Evolutionary conservation across 148 eudicot species (phyloP), one percentile per base, ranked within the genome.

Genomic region (Spergularia bocconei): DNA sequence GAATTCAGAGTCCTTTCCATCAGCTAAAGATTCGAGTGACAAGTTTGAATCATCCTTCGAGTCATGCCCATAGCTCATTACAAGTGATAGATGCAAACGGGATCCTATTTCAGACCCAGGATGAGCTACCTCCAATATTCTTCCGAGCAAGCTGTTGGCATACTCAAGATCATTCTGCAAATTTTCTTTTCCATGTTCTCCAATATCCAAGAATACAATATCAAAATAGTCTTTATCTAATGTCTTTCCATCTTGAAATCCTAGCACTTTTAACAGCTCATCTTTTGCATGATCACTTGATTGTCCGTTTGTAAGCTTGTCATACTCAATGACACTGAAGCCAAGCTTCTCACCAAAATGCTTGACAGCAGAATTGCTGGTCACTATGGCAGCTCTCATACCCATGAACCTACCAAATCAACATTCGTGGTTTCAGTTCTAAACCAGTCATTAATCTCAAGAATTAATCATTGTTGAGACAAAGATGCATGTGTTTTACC

Each of bases 331-430:
- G 60, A 71, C 79, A 56, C 78, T 81, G 72, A 95, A 81, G 65
- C 99, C 98, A 70, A 88, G 87, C 77, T 82, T 88, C 79, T 76
- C 83, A 36, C 91, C 90, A 62, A 89, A 87, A 67, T 79, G 74
- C 73, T 76, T 82, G 79, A 88, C 73, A 60, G 86, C 69, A 52
- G 84, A 69, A 79, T 77, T 83, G 70, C 82, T 68, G 23, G 98
- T 84, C 53, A 91, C 67, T 56, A 94, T 39, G 63, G 93, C 96
- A 71, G 93, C 90, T 84, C 75, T 90, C 93, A 94, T 89, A 58
- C 97, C 97, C 98, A 91, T 91, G 81, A 94, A 94, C 88, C 97
- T 94, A 70, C 77, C 73, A 64, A 25, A 64, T 41, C 66, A 73
- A 65, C 41, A 78, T 36, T 9, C 53, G 20, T 16, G 25, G 21